A percentile compares a stretch with the other conserved stretches of the same genome.
phyloP scores from a whole-genome alignment of 345 rosid species.

The Streptanthus diversifolius region DNA sequence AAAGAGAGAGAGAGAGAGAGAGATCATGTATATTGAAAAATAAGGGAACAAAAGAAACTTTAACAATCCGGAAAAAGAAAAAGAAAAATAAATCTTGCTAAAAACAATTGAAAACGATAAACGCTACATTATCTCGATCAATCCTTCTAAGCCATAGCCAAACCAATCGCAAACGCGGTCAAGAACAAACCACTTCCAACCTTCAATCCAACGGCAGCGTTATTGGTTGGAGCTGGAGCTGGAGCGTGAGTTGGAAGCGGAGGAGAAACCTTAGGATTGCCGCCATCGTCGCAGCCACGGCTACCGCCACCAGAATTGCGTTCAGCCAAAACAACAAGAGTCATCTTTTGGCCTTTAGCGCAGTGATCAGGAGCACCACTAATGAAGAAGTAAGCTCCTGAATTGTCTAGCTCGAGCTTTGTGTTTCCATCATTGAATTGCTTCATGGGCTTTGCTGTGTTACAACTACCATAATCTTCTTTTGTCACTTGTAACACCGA shows the following conservation, averaged over 20 bases:
- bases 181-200: constrained; percentile 2
- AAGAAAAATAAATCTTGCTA: constrained; percentile 7
- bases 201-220: background rate
- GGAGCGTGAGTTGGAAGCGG: too few relatives aligned
- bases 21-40: background rate
- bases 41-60: background rate
- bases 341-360: constrained; percentile 47
- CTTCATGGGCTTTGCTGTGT: constrained; percentile 39
- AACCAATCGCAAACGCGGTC: constrained; percentile 5
- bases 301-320: constrained; percentile 15
- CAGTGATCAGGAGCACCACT: constrained; percentile 55
- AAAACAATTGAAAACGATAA: background rate
- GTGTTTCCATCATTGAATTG: constrained; percentile 44
- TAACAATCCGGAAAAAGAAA: background rate
- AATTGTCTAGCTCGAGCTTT: constrained; percentile 36
- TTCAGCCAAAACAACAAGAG: constrained; percentile 44
- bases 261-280: constrained; percentile 14
- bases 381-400: constrained; percentile 56
- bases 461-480: constrained; percentile 46
- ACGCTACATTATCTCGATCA: background rate
- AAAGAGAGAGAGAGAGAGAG: background rate
- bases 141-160: constrained; percentile 20
- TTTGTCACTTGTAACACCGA: constrained; percentile 53
- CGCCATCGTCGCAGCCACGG: background rate
- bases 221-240: constrained; percentile 13